Percentiles rank a stretch among this genome's conserved stretches.
Evolutionary conservation across 2,329 filamentous ascomycete species (phyloP).

Genomic region (Alternaria dauci): DNA sequence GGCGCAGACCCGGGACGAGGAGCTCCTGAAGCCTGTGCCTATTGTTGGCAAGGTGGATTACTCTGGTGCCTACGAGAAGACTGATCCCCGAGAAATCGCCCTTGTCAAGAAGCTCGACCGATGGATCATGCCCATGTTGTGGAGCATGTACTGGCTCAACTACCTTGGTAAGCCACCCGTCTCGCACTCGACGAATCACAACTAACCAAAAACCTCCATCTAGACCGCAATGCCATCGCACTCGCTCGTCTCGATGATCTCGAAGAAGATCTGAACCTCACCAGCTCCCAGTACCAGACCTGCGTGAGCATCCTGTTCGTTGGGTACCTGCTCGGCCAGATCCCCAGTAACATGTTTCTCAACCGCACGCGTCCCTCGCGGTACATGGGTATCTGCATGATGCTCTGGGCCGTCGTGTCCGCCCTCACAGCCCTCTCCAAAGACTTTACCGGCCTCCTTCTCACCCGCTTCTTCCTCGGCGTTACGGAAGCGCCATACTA

Average conservation of each 20-base stretch:
- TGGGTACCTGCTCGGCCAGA: constrained; percentile 48
- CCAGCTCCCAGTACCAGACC: constrained; percentile 33
- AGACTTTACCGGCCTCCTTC: constrained; percentile 55
- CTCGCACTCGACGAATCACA: not conserved
- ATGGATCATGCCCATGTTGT: constrained; percentile 40
- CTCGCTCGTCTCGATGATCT: constrained; percentile 69
- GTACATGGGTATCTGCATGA: constrained; percentile 46
- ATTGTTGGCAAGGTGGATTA: constrained; percentile 42
- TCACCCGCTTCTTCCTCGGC: constrained; percentile 55
- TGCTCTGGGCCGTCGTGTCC: constrained; percentile 54
- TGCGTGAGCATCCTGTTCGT: constrained; percentile 38
- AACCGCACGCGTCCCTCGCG: constrained; percentile 40
- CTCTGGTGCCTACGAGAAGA: constrained; percentile 48
- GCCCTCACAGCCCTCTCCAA: constrained; percentile 55
- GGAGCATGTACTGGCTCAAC: constrained; percentile 33
- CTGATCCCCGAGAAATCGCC: constrained; percentile 45
- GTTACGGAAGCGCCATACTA: constrained; percentile 54
- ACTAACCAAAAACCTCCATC: constrained; percentile 19
- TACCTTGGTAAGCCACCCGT: constrained; percentile 12
- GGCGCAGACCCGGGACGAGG: constrained; percentile 32
- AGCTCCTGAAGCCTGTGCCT: constrained; percentile 34
- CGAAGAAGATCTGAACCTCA: constrained; percentile 61
- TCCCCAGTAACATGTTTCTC: constrained; percentile 51
- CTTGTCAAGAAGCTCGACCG: constrained; percentile 45
- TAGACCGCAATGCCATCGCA: constrained; percentile 70